phyloP scores from a whole-genome alignment of 176 grass and related monocot species.

The Saccharum officinarum region DNA sequence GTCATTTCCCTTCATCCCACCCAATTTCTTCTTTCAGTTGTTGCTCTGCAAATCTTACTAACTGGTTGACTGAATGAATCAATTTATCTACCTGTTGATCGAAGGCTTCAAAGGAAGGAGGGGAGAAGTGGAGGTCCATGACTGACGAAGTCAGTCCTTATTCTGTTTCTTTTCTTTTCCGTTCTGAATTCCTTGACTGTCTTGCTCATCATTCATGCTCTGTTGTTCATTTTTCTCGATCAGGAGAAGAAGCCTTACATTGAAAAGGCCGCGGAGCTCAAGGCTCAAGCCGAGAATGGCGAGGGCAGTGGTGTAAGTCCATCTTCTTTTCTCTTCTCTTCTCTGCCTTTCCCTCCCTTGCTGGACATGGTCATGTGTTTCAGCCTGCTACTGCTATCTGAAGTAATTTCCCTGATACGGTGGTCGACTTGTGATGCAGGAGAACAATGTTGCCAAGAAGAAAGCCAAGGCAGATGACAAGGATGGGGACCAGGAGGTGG shows the following conservation, averaged over 20 bases:
- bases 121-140: slow-evolving; percentile 82
- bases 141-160: slow-evolving; percentile 57
- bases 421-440: slow-evolving; percentile 7
- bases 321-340: background rate
- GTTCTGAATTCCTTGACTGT: background rate
- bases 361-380: background rate
- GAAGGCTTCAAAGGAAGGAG: slow-evolving; percentile 76
- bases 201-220: background rate
- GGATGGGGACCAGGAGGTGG: slow-evolving; percentile 24
- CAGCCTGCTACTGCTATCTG: background rate
- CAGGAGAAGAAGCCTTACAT: slow-evolving; percentile 84
- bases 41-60: background rate
- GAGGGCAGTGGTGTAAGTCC: slow-evolving; percentile 52
- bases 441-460: slow-evolving; percentile 11
- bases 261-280: slow-evolving; percentile 69
- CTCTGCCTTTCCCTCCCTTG: background rate
- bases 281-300: slow-evolving; percentile 51
- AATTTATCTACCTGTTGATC: background rate
- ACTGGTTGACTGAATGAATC: background rate
- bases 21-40: background rate
- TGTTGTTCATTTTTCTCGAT: background rate
- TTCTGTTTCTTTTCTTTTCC: background rate
- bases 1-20: background rate
- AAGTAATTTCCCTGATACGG: background rate
- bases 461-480: background rate